A percentile compares a stretch with the other conserved stretches of the same genome.
phyloP scores from a whole-genome alignment of 306 rosid genomes.

The Sesbania bispinosa region DNA sequence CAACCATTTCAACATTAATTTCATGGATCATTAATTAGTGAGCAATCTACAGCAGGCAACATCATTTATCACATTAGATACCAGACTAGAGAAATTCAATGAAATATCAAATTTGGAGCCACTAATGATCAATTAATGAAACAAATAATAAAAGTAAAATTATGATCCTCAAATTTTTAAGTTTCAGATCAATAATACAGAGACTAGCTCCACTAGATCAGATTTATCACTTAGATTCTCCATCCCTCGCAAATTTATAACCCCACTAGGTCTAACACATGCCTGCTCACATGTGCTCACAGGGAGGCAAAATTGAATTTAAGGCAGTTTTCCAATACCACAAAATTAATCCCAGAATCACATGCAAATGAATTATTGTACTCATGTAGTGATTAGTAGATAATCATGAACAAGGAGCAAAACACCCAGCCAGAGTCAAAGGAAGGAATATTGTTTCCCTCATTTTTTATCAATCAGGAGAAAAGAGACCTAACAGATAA shows the following conservation, averaged over 20 bases:
- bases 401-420: not conserved
- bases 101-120: not conserved
- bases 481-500: not conserved
- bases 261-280: not conserved
- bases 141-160: not conserved
- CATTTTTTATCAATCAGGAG: not conserved
- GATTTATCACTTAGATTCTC: not conserved
- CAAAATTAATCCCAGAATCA: not conserved
- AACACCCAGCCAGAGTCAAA: not conserved
- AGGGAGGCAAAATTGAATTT: not conserved
- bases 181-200: not conserved
- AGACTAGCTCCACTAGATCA: not conserved
- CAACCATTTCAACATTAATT: slow-evolving; percentile 5
- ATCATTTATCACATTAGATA: not conserved
- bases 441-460: not conserved
- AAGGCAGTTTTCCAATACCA: not conserved
- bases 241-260: not conserved
- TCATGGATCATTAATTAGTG: not conserved
- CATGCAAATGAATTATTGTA: not conserved
- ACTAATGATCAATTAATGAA: slow-evolving; percentile 13
- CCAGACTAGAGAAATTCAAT: not conserved
- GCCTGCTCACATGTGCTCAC: not conserved
- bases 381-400: not conserved
- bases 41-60: not conserved
- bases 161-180: slow-evolving; percentile 8